phyloP scores from a whole-genome alignment of 352 stramenopile genomes.

The Achlya hypogyna region DNA sequence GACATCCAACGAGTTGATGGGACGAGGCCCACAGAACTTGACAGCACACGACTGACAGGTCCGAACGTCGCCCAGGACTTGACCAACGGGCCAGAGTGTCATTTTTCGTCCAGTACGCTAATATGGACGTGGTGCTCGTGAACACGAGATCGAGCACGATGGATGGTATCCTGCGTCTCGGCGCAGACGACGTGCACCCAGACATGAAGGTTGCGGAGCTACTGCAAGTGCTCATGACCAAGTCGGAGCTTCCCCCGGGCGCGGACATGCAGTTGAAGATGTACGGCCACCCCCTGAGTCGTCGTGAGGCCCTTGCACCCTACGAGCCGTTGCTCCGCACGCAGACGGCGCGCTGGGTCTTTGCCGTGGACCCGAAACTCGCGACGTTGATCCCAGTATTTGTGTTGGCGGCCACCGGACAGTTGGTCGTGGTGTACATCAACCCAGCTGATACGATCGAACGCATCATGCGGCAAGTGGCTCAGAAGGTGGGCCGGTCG shows the following conservation, averaged over 20 bases:
- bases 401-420: background rate
- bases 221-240: background rate
- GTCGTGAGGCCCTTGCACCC: background rate
- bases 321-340: constrained; percentile 6
- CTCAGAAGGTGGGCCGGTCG: background rate
- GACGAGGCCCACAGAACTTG: no score
- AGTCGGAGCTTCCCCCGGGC: background rate
- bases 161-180: background rate
- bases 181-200: background rate
- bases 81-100: no score
- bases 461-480: background rate
- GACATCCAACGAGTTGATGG: no score
- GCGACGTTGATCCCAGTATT: background rate
- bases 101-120: background rate
- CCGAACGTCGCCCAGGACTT: no score
- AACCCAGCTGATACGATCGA: background rate
- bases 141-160: background rate
- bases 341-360: background rate
- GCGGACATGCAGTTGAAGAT: background rate
- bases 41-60: no score
- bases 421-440: background rate
- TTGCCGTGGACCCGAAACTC: background rate
- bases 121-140: constrained; percentile 13
- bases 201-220: background rate
- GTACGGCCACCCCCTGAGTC: background rate